phyloP scores from a whole-genome alignment of 2,329 filamentous ascomycete genomes.

The Ophiostoma perfectum region DNA sequence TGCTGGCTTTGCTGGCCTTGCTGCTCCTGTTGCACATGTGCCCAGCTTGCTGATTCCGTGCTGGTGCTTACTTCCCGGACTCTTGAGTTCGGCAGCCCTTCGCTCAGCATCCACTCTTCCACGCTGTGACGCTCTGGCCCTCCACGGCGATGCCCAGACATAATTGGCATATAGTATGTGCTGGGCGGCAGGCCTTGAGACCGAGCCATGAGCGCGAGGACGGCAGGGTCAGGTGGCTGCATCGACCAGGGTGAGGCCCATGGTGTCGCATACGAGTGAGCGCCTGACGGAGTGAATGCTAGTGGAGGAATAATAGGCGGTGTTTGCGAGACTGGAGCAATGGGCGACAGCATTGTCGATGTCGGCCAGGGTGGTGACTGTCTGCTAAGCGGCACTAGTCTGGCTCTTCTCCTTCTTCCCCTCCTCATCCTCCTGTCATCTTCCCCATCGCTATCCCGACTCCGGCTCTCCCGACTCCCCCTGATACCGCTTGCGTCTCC shows the following conservation, averaged over 20 bases:
- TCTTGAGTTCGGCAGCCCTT: not conserved
- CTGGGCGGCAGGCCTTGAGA: not conserved
- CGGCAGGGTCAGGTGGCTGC: not conserved
- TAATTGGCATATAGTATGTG: not conserved
- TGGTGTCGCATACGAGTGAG: not conserved
- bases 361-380: not conserved
- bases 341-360: not conserved
- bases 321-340: not conserved
- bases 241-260: not conserved
- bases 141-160: not conserved
- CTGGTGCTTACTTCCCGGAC: conserved; percentile 7
- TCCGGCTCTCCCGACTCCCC: not conserved
- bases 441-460: not conserved
- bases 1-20: not conserved
- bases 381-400: not conserved
- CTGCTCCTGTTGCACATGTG: not conserved
- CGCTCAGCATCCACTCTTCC: not conserved
- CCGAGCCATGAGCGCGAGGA: not conserved
- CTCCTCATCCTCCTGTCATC: not conserved
- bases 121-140: not conserved
- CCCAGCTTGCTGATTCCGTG: not conserved
- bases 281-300: not conserved
- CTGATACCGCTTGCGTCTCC: not conserved
- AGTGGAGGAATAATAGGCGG: not conserved
- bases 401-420: not conserved